A percentile compares a stretch with the other conserved stretches of the same genome.
These are phyloP conservation scores for Cucurbita pepo DNA, from an alignment of 306 rosid species.

Conservation along the genomic window DNA sequence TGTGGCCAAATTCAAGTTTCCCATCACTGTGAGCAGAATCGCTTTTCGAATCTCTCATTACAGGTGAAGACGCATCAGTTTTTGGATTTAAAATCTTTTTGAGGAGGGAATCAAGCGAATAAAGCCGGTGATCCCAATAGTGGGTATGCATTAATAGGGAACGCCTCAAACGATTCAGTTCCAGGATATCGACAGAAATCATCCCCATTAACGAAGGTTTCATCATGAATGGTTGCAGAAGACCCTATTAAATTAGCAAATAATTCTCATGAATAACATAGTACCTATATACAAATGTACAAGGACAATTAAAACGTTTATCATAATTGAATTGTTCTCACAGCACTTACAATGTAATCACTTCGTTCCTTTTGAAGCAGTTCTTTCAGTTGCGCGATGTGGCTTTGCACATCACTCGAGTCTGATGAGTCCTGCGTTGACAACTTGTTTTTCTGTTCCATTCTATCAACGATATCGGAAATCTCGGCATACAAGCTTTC, in stretches of 20 bases:
- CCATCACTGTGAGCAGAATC: slow-evolving; percentile 28
- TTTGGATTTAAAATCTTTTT: slow-evolving; percentile 24
- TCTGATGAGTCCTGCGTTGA: slow-evolving; percentile 29
- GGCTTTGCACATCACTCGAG: slow-evolving; percentile 31
- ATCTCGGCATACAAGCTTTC: slow-evolving; percentile 64
- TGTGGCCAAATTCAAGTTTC: slow-evolving; percentile 14
- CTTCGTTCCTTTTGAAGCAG: slow-evolving; percentile 47
- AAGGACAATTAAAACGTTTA: background rate
- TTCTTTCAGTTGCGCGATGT: slow-evolving; percentile 54
- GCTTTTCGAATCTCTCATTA: slow-evolving; percentile 22
- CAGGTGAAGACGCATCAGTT: slow-evolving; percentile 21
- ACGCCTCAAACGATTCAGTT: slow-evolving; percentile 62
- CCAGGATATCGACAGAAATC: slow-evolving; percentile 44
- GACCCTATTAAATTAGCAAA: slow-evolving; percentile 18
- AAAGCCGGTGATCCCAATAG: slow-evolving; percentile 79
- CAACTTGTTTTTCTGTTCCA: slow-evolving; percentile 43
- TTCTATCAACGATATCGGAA: slow-evolving; percentile 42
- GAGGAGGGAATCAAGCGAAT: slow-evolving; percentile 48
- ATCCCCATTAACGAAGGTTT: slow-evolving; percentile 27
- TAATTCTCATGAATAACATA: background rate
- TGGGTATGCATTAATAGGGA: slow-evolving; percentile 68
- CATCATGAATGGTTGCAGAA: slow-evolving; percentile 38
- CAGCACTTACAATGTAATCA: slow-evolving; percentile 59
- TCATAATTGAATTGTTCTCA: background rate
- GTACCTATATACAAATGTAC: background rate